These are phyloP conservation scores for Kluyveromyces sp. DNA, from an alignment of 1,139 yeast species.

Conservation along the genomic window DNA sequence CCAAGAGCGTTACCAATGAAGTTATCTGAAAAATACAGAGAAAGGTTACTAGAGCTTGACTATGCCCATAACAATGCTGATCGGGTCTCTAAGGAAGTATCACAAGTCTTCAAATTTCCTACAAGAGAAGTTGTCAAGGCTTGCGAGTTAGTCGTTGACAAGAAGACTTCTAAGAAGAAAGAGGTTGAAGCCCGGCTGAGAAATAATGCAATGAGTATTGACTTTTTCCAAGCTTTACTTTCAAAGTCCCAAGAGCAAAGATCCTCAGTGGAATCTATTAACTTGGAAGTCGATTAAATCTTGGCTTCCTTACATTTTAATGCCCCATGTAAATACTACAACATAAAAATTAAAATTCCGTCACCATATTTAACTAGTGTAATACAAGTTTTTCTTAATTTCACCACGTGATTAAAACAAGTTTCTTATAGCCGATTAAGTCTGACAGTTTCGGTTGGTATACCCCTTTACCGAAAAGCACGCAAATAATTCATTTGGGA, in stretches of 20 bases:
- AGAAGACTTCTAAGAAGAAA: conserved; percentile 19
- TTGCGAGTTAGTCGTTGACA: conserved; percentile 42
- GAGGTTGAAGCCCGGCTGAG: conserved; percentile 37
- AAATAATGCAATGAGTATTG: conserved; percentile 50
- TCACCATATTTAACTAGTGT: too few relatives aligned
- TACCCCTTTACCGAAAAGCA: too few relatives aligned
- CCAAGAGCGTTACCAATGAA: conserved; percentile 87
- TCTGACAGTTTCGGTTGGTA: too few relatives aligned
- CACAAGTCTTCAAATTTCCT: conserved; percentile 75
- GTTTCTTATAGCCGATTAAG: too few relatives aligned
- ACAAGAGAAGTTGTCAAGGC: conserved; percentile 74
- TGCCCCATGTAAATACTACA: background rate
- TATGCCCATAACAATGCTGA: conserved; percentile 72
- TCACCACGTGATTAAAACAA: too few relatives aligned
- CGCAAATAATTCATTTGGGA: too few relatives aligned
- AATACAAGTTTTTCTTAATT: too few relatives aligned
- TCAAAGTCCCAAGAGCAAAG: conserved; percentile 43
- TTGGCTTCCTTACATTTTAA: background rate
- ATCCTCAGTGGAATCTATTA: conserved; percentile 40
- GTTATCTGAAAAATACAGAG: conserved; percentile 61
- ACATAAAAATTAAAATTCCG: too few relatives aligned
- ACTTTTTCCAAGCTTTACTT: conserved; percentile 51
- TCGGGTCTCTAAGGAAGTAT: conserved; percentile 73
- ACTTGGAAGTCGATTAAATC: conserved; percentile 39
- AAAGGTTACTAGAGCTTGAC: conserved; percentile 56